Percentiles rank a stretch among this genome's conserved stretches.
These are phyloP conservation scores for Lactuca sativa DNA, from an alignment of 129 eudicot genomes.

Conservation along the genomic window DNA sequence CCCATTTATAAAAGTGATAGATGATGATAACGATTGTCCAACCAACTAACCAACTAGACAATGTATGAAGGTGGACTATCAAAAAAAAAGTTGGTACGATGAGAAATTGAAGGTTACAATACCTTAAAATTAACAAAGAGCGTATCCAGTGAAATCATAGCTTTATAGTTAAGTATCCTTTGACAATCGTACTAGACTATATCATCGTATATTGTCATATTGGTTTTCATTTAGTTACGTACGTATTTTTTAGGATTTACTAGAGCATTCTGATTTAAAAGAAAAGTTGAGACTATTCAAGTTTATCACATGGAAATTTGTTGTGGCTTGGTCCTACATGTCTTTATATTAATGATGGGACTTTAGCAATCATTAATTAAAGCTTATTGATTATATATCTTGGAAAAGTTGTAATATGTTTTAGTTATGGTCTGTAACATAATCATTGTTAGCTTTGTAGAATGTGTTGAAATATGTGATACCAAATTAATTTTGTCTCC, in stretches of 20 bases:
- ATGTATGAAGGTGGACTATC: conserved; percentile 35
- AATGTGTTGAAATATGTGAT: not conserved
- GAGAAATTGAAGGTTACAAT: conserved; percentile 14
- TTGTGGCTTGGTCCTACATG: conserved; percentile 19
- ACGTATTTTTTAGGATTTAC: not conserved
- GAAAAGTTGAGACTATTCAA: conserved; percentile 2
- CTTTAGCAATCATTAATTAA: conserved; percentile 32
- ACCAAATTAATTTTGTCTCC: too few species aligned
- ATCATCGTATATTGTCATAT: not conserved
- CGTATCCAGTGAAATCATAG: not conserved
- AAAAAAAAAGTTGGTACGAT: conserved; percentile 20
- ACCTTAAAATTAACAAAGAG: conserved; percentile 14
- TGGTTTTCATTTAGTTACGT: too few species aligned
- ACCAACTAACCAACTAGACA: conserved; percentile 31
- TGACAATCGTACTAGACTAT: conserved; percentile 3
- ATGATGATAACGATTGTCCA: conserved; percentile 32
- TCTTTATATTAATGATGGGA: conserved; percentile 15
- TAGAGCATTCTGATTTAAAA: not conserved
- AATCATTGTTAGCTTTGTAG: not conserved
- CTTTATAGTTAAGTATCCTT: conserved; percentile 21
- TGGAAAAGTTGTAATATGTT: conserved; percentile 22
- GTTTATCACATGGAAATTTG: conserved; percentile 34
- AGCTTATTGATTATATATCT: conserved; percentile 20
- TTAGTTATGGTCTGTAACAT: conserved; percentile 10
- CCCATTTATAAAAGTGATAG: conserved; percentile 28